Evolutionary conservation across 352 stramenopile species (phyloP), one percentile per base, ranked within the genome.

Genomic region (Peronospora farinosa): DNA sequence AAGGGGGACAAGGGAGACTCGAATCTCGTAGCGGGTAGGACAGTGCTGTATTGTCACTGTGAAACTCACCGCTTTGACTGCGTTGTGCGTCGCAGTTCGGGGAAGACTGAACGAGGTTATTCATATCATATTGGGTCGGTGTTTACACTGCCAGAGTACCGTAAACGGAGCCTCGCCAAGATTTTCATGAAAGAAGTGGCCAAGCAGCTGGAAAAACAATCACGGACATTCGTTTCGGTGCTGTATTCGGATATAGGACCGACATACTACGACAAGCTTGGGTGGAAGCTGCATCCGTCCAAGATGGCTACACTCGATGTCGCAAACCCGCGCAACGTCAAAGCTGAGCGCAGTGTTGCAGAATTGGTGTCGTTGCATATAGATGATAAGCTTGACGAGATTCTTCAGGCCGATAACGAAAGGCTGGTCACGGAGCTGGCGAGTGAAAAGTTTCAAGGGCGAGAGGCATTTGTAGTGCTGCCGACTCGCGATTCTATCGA

Each of bases 171-270:
- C 10, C 73, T 85, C 38, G 74, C 67, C 4, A 60, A 53, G 1
- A 65, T 77, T 40, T 84, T 86, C 45, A 35, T 86, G 19, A 47
- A 23, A 11, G 39, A 66, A 27, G 49, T 88, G 9, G 60, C 65
- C 2, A 56, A 56, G 30, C 54, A 67, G 2, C 48, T 84, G 45
- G 35, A 23, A 39, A 12, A 55, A 38, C 38, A 70, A 1, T 68
- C 65, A 12, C 32, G 53, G 0, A 54, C 70, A 6, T 30, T 83
- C 11, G 57, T 53, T 6, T 87, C 76, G 1, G 71, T 70, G 23
- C 56, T 88, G 8, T 86, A 84, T 47, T 86, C 77, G 23, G 74
- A 86, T 43, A 82, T 88, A 47, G 74, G 77, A 1, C 67, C 77
- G 17, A 69, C 48, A n/a, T 86, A 67, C 53, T 88, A 88, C 53